phyloP scores from a whole-genome alignment of 306 rosid species.

The Quercus variabilis region DNA sequence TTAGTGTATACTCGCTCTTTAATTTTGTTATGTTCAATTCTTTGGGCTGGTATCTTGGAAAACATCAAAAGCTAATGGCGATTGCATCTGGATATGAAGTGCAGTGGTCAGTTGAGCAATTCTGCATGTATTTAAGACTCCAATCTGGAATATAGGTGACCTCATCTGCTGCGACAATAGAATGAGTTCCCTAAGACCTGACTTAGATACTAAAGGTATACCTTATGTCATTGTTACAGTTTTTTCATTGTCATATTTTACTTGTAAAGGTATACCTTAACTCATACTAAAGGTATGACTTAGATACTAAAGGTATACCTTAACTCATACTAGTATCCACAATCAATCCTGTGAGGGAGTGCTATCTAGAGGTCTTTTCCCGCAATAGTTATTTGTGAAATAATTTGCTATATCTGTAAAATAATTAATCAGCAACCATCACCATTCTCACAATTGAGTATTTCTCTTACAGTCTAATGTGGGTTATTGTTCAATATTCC shows the following conservation, averaged over 20 bases:
- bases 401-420: too few relatives aligned
- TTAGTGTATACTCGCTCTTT: constrained; percentile 7
- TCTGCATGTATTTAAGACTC: constrained; percentile 84
- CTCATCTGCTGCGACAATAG: constrained; percentile 65
- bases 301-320: too few relatives aligned
- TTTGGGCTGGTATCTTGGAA: constrained; percentile 12
- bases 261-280: too few relatives aligned
- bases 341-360: too few relatives aligned
- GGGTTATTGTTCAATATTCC: too few relatives aligned
- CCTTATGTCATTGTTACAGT: not conserved
- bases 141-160: constrained; percentile 55
- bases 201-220: constrained; percentile 92
- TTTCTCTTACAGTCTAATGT: too few relatives aligned
- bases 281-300: too few relatives aligned
- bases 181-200: constrained; percentile 82
- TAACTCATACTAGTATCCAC: too few relatives aligned
- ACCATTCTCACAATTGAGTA: too few relatives aligned
- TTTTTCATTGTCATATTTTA: not conserved
- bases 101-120: constrained; percentile 93
- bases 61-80: not conserved
- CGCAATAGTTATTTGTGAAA: too few relatives aligned
- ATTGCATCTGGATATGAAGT: constrained; percentile 20
- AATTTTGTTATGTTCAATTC: not conserved
- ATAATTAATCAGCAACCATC: too few relatives aligned
- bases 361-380: too few relatives aligned